Evolutionary conservation across 2,329 filamentous ascomycete species (phyloP), one percentile per base, ranked within the genome.

Genomic region (Sphaerulina populicola): DNA sequence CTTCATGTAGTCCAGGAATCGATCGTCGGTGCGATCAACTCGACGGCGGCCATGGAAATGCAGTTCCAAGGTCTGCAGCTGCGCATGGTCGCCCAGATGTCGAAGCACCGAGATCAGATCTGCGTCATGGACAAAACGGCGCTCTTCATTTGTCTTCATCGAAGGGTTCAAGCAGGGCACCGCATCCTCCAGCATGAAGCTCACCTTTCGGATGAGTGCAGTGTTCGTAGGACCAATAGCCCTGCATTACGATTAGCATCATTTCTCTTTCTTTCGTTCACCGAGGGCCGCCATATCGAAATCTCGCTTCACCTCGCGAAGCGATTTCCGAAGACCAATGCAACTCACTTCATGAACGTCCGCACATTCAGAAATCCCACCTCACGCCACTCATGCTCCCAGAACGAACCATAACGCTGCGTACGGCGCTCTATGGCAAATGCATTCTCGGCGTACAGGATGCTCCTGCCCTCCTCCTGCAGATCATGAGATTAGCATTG

Each of bases 391-490:
- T 67, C 59, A 62, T 56, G 33, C 67, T 66, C 64, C 69, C 74
- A 65, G 69, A 75, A 33, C 57, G 66, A 51, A 57, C 67, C 38
- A 44, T 59, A 63, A 11, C 64, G 61, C 21, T 58, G 57, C 11
- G 58, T 58, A 6, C 72, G 69, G 35, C 69, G 69, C 37, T 66
- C 63, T 53, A 77, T 73, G 36, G 64, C 55, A 61, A 77, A 77
- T 2, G 61, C 64, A 56, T 77, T 77, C 55, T 74, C 70, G n/a
- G 71, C 68, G 54, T 78, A 78, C 0, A 78, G 64, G 35, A 77
- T 67, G 29, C 64, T 70, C 38, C 71, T 68, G 18, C 66, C 74
- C 65, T 77, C 74, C 30, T 69, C 54, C 57, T 58, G 42, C 60
- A 15, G 10, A 18, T 18, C 18, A 18, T 15, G 10, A 44, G 69